A percentile compares a stretch with the other conserved stretches of the same genome.
These are phyloP conservation scores for Wickerhamomyces alni DNA, from an alignment of 805 yeast genomes.

Conservation along the genomic window DNA sequence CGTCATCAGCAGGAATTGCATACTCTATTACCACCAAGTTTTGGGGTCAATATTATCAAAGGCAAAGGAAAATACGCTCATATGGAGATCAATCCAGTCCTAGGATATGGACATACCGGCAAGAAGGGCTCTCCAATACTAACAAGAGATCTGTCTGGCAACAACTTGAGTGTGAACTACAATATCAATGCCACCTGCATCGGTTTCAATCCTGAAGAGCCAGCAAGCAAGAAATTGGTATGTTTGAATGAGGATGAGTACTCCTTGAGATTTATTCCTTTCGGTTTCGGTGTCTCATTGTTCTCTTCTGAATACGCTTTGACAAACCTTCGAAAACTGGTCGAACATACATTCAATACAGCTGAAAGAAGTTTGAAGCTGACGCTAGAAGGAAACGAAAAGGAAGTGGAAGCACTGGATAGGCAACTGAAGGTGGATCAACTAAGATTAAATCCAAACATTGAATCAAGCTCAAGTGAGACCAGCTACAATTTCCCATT, in stretches of 20 bases:
- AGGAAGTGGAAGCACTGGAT: constrained; percentile 13
- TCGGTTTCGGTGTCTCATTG: constrained; percentile 26
- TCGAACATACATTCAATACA: constrained; percentile 12
- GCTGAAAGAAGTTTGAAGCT: constrained; percentile 15
- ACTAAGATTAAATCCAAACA: constrained; percentile 4
- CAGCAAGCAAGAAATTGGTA: constrained; percentile 16
- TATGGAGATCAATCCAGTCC: constrained; percentile 25
- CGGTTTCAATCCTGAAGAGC: constrained; percentile 32
- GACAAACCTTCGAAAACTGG: constrained; percentile 5
- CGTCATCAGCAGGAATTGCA: constrained; percentile 36
- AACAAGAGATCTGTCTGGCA: constrained; percentile 44
- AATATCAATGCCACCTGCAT: constrained; percentile 52
- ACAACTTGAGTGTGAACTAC: constrained; percentile 42
- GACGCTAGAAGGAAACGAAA: constrained; percentile 11
- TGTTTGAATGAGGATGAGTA: constrained; percentile 31
- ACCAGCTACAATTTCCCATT: constrained; percentile 14
- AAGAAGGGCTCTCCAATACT: constrained; percentile 48
- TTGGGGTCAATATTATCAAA: constrained; percentile 30
- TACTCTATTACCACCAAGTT: constrained; percentile 34
- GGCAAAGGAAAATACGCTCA: constrained; percentile 25
- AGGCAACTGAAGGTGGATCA: constrained; percentile 14
- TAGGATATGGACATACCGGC: constrained; percentile 47
- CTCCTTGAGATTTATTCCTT: constrained; percentile 34
- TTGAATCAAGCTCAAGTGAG: neutral
- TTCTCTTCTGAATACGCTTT: constrained; percentile 12